Conservation (phyloP, 2,329 filamentous ascomycete genomes). For the Verticillium longisporum region DNA sequence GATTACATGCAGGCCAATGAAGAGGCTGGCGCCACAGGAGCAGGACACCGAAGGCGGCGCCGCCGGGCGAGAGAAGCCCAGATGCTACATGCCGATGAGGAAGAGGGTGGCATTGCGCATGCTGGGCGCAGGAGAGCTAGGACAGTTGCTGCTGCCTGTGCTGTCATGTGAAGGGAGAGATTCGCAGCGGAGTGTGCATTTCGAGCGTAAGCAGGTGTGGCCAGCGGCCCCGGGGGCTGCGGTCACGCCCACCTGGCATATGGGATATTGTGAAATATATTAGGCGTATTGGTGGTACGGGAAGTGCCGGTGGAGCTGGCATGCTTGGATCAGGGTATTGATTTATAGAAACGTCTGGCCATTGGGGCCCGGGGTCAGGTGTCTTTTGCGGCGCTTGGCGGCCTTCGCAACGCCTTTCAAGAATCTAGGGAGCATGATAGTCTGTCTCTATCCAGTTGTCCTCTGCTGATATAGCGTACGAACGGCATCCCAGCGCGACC, state of each 20-base stretch:
- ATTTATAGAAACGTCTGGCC: neutral
- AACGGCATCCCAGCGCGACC: too few species aligned
- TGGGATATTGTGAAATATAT: neutral
- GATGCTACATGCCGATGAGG: slow-evolving; percentile 72
- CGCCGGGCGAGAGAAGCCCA: slow-evolving; percentile 77
- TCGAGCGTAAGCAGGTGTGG: neutral
- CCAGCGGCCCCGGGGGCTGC: neutral
- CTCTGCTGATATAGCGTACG: too few species aligned
- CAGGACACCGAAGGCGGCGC: slow-evolving; percentile 61
- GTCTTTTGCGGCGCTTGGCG: neutral
- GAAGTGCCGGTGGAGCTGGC: neutral
- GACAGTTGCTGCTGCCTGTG: slow-evolving; percentile 52
- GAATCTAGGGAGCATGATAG: too few species aligned
- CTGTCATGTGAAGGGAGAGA: slow-evolving; percentile 47
- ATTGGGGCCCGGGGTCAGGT: neutral
- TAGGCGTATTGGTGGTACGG: neutral
- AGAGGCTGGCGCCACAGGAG: slow-evolving; percentile 66
- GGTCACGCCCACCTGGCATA: neutral
- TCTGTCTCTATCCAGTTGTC: too few species aligned
- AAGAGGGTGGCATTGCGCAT: slow-evolving; percentile 54
- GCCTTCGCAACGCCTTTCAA: too few species aligned
- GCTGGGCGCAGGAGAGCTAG: slow-evolving; percentile 54
- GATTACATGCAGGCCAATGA: slow-evolving; percentile 91
- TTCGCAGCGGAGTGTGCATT: neutral
- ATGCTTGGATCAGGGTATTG: neutral